phyloP scores from a whole-genome alignment of 768 basidiomycete species.

The Tylopilus rubrobrunneus region DNA sequence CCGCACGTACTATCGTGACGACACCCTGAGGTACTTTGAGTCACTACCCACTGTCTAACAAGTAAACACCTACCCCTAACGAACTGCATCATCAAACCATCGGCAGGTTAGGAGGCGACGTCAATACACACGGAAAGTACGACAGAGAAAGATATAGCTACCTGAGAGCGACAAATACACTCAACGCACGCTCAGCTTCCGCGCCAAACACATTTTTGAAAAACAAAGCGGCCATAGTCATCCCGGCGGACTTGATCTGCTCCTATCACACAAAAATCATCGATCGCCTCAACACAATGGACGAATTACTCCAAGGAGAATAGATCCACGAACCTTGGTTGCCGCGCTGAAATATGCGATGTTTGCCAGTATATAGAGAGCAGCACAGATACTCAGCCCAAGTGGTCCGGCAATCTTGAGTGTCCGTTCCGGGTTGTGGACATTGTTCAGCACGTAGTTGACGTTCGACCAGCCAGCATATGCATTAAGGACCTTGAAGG shows the following conservation, averaged over 20 bases:
- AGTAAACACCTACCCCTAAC: conserved; percentile 28
- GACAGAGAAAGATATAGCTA: conserved; percentile 7
- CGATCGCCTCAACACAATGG: background rate
- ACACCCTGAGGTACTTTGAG: conserved; percentile 24
- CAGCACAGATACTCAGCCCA: conserved; percentile 50
- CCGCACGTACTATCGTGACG: conserved; percentile 27
- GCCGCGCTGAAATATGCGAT: conserved; percentile 51
- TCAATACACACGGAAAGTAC: background rate
- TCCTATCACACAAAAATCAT: conserved; percentile 19
- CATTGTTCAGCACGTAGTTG: conserved; percentile 57
- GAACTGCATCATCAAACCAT: conserved; percentile 26
- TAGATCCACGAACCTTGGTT: conserved; percentile 13
- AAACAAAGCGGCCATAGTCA: conserved; percentile 58
- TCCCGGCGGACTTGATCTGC: conserved; percentile 45
- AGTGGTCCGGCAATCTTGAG: conserved; percentile 61
- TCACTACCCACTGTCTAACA: background rate
- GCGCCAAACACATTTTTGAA: conserved; percentile 57
- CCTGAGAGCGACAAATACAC: conserved; percentile 57
- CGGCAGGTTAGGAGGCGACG: background rate
- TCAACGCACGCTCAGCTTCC: conserved; percentile 49
- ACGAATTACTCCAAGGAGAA: background rate
- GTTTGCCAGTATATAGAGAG: conserved; percentile 53
- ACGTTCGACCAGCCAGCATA: conserved; percentile 55
- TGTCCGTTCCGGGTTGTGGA: conserved; percentile 55
- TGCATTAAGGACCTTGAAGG: conserved; percentile 55